Evolutionary conservation across 345 rosid genomes (phyloP).

Genomic region (Euphorbia pulcherrima): DNA sequence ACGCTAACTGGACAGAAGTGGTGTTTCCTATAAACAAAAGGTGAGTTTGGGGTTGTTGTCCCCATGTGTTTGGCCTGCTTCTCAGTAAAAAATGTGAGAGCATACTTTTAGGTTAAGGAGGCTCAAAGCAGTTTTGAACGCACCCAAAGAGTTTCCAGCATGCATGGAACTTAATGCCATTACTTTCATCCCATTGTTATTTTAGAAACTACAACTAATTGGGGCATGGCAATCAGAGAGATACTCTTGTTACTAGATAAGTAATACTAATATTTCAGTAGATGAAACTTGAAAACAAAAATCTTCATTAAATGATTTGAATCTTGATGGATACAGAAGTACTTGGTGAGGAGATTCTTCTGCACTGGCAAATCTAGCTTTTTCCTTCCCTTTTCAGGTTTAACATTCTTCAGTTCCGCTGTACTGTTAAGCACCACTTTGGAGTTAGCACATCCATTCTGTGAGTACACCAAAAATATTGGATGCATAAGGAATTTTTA

Average conservation of each 20-base stretch:
- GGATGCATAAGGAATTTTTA: neutral
- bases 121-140: too few relatives aligned
- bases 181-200: neutral
- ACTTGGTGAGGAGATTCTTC: conserved; percentile 86
- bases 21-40: neutral
- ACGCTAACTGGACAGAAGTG: neutral
- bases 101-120: too few relatives aligned
- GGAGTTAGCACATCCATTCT: conserved; percentile 46
- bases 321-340: conserved; percentile 77
- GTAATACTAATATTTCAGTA: neutral
- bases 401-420: conserved; percentile 34
- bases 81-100: too few relatives aligned
- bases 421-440: conserved; percentile 23
- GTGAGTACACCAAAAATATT: conserved; percentile 16
- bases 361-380: conserved; percentile 88
- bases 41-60: too few relatives aligned
- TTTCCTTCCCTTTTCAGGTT: conserved; percentile 51
- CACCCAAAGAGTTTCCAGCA: neutral
- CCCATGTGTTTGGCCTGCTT: too few relatives aligned
- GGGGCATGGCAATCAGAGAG: conserved; percentile 5
- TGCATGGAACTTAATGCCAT: neutral
- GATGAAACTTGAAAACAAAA: conserved; percentile 7
- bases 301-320: neutral
- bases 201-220: neutral
- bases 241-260: neutral